Conservation (phyloP, 1,284 basidiomycete species). For the Malassezia psittaci region DNA sequence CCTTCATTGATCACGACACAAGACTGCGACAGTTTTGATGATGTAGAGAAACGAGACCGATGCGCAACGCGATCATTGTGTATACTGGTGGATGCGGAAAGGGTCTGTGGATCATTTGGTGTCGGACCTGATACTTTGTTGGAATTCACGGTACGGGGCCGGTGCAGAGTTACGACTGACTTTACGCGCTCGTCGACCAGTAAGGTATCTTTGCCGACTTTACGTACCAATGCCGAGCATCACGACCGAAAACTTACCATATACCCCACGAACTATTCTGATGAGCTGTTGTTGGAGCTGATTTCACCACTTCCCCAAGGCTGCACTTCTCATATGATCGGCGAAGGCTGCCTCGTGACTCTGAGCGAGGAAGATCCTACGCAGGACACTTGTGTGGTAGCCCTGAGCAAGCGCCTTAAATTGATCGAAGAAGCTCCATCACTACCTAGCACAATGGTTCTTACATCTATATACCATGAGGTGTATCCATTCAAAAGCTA, state of each 20-base stretch:
- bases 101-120: conserved; percentile 9
- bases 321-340: background rate
- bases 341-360: background rate
- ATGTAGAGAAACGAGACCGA: no score
- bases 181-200: background rate
- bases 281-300: background rate
- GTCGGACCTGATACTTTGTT: background rate
- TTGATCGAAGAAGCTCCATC: no score
- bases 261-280: background rate
- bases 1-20: background rate
- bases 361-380: background rate
- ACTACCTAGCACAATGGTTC: no score
- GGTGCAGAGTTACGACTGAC: background rate
- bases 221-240: background rate
- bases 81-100: background rate
- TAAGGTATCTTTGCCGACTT: background rate
- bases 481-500: no score
- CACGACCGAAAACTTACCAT: background rate
- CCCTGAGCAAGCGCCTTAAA: background rate
- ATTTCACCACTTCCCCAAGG: background rate
- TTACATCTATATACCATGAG: no score
- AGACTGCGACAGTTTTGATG: no score
- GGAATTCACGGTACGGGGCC: background rate
- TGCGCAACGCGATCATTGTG: background rate
- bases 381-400: background rate